Base-by-base conservation (phyloP, 257 asterid genomes). In the Ophiorrhiza pumila region DNA sequence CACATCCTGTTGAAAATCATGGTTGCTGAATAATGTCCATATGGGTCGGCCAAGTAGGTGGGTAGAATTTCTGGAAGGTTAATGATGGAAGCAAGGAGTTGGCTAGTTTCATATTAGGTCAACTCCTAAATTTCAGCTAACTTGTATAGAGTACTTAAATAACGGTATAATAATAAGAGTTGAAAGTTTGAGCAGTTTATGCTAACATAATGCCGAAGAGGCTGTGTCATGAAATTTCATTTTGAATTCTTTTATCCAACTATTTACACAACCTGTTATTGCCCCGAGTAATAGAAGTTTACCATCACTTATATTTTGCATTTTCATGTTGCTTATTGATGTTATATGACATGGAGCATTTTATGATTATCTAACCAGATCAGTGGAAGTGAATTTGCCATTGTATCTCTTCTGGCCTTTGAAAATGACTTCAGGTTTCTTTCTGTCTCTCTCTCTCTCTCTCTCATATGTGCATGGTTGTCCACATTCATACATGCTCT, bases 401-500 rank as follows among this genome's bases (percentile, higher is more conserved):
- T 92, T 65, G 75, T 89, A 27, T 90, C 97, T 71, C 90, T 95
- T 78, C 67, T 89, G 82, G 89, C 87, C 73, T 90, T 76, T 39
- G 98, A 88, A 74, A 87, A 92, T 80, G 90, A 90, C 59, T 83
- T 85, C 81, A 88, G 99, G 99, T 90, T 64, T 69, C 77, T 80
- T 73, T 56, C 82, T 64, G 77, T 49, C 71, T 65, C 68, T 68
- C 69, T 42, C 72, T 56, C 57, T 52, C 42, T 49, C 74, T 41
- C 71, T 53, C 55, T 29, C 46, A 45, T 31, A n/a, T 23, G 22
- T 20, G 53, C 0, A 49, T 9, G 4, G 9, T 20, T 29, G 11
- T 49, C 60, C 18, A 15, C 72, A 4, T 67, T 42, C 39, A 5
- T 65, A 20, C 17, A 46, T 66, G 13, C 71, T 66, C 18, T 52